Percentiles rank a stretch among this genome's conserved stretches.
Conservation (phyloP, 495 filamentous ascomycete species). For the Massariosphaeria phaeospora region DNA sequence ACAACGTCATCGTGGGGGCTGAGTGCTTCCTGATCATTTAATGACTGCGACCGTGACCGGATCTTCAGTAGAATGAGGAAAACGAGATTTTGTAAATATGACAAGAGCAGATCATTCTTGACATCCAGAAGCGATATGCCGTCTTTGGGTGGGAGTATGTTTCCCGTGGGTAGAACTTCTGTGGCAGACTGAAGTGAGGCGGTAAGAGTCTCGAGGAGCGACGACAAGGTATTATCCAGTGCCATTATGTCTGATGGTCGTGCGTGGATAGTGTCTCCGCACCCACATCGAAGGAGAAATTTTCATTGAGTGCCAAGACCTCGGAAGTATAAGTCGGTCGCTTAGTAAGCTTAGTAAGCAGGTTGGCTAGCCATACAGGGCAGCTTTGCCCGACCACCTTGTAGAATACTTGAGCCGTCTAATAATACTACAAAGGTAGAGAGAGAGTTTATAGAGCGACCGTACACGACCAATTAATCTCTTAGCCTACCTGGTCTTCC, state of each 20-base stretch:
- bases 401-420: too few relatives aligned
- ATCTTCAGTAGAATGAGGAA: conserved; percentile 83
- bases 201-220: conserved; percentile 31
- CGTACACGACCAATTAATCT: too few relatives aligned
- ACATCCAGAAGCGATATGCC: conserved; percentile 91
- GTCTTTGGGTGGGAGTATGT: conserved; percentile 61
- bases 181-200: conserved; percentile 32
- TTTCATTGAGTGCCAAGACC: too few relatives aligned
- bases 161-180: conserved; percentile 49
- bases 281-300: too few relatives aligned
- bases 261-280: too few relatives aligned
- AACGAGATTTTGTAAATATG: conserved; percentile 90
- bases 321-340: too few relatives aligned
- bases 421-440: too few relatives aligned
- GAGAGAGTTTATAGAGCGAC: too few relatives aligned
- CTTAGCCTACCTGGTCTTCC: too few relatives aligned
- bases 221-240: conserved; percentile 28
- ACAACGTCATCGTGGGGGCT: conserved; percentile 57
- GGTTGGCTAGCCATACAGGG: too few relatives aligned
- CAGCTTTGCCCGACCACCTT: too few relatives aligned
- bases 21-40: conserved; percentile 32
- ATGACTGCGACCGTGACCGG: conserved; percentile 44
- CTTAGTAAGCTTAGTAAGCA: too few relatives aligned
- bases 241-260: conserved; percentile 11
- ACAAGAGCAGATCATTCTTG: conserved; percentile 91